Evolutionary conservation across 306 rosid genomes (phyloP).

Genomic region (Gleditsia sinensis): DNA sequence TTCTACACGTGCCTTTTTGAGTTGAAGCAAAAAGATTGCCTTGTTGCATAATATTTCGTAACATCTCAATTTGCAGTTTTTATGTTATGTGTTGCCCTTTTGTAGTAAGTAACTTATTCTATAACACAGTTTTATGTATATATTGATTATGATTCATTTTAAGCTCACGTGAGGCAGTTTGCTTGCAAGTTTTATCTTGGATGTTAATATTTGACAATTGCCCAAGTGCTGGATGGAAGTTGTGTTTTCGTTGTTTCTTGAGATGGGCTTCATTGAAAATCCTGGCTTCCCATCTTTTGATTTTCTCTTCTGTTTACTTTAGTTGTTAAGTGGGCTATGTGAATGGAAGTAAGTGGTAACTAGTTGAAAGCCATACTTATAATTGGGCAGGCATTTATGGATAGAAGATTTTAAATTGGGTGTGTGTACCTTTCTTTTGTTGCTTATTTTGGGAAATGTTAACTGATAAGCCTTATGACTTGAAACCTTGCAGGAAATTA

Average conservation of each 20-base stretch:
- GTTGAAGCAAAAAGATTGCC: not conserved
- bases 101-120: not conserved
- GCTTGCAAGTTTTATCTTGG: not conserved
- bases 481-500: constrained; percentile 61
- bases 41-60: not conserved
- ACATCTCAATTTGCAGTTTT: not conserved
- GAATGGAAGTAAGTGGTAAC: not conserved
- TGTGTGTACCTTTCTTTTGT: not conserved
- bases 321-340: not conserved
- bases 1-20: not conserved
- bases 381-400: not conserved
- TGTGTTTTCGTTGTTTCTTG: not conserved
- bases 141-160: not conserved
- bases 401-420: not conserved
- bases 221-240: not conserved
- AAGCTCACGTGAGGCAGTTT: constrained; percentile 18
- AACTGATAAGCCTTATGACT: not conserved
- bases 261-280: not conserved
- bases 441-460: not conserved
- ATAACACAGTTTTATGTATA: not conserved
- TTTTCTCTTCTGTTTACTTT: not conserved
- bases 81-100: not conserved
- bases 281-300: not conserved
- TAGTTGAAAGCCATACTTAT: not conserved
- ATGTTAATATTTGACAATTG: not conserved